These are phyloP conservation scores for Paracamarosporium sp. DNA, from an alignment of 2,329 filamentous ascomycete species.

Conservation along the genomic window DNA sequence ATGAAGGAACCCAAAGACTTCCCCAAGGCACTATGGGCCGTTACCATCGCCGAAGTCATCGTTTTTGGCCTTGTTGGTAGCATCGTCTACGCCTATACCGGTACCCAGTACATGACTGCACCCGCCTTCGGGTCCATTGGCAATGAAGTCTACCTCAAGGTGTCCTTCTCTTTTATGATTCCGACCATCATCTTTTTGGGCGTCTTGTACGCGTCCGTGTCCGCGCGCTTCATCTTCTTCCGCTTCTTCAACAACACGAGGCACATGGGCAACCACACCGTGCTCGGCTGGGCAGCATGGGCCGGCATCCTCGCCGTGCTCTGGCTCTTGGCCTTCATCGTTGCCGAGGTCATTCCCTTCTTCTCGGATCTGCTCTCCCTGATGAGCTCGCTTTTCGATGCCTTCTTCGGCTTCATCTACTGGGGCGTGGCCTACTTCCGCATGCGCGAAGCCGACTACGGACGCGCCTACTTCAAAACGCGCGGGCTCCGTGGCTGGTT, in stretches of 20 bases:
- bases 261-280: constrained; percentile 81
- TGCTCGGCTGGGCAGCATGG: constrained; percentile 83
- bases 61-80: constrained; percentile 83
- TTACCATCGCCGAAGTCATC: constrained; percentile 86
- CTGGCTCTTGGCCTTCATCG: constrained; percentile 91
- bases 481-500: constrained; percentile 61
- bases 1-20: constrained; percentile 86
- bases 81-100: constrained; percentile 85
- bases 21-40: constrained; percentile 89
- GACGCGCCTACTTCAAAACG: constrained; percentile 59
- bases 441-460: constrained; percentile 72
- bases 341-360: constrained; percentile 92
- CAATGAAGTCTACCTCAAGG: constrained; percentile 78
- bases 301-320: constrained; percentile 72
- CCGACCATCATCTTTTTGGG: constrained; percentile 92
- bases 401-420: constrained; percentile 95
- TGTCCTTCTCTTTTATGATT: constrained; percentile 93
- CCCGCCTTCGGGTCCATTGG: constrained; percentile 87
- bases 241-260: constrained; percentile 79
- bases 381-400: constrained; percentile 90
- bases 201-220: constrained; percentile 88
- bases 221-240: constrained; percentile 91
- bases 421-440: constrained; percentile 84
- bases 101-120: constrained; percentile 85
- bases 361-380: constrained; percentile 78